Evolutionary conservation across 352 stramenopile genomes (phyloP), one percentile per base, ranked within the genome.

Genomic region (Pilasporangium apinafurcum): DNA sequence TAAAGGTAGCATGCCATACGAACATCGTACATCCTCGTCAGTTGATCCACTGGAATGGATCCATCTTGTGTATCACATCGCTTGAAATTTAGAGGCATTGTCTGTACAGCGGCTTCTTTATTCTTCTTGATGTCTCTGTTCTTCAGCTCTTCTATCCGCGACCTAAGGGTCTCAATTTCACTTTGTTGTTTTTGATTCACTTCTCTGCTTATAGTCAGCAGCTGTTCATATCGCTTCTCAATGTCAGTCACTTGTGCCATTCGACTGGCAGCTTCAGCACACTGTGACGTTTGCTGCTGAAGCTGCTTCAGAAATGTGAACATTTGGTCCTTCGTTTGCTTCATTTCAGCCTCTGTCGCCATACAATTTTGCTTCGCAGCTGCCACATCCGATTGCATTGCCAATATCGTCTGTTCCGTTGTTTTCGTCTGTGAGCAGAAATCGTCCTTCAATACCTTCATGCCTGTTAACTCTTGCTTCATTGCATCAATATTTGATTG

Each of bases 1-100:
- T 83, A 83, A 37, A 86, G 56, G 34, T 74, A 53, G 30, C 63
- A 45, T 7, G 65, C 74, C 21, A 56, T 63, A 42, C 63, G 70
- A 16, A 86, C 37, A 44, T 83, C 69, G 26, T 27, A 26, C 29
- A 65, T 46, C 37, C 60, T 69, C 34, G 60, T 51, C 51, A 78
- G 56, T 10, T 49, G 21, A 50, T 68, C 56, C 21, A 10, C 9
- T 14, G 8, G 12, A 18, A 6, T 4, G n/a, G 8, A 3, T 18
- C 16, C 7, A 42, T 35, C 6, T 27, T 33, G 0, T 46, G 41
- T 6, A 62, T n/a, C n/a, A n/a, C n/a, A n/a, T n/a, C n/a, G n/a
- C n/a, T n/a, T n/a, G n/a, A n/a, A n/a, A n/a, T n/a, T n/a, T n/a
- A n/a, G n/a, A n/a, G n/a, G n/a, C n/a, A n/a, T n/a, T n/a, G n/a